Conservation (phyloP, 2,329 filamentous ascomycete species). For the Beauveria varroae region DNA sequence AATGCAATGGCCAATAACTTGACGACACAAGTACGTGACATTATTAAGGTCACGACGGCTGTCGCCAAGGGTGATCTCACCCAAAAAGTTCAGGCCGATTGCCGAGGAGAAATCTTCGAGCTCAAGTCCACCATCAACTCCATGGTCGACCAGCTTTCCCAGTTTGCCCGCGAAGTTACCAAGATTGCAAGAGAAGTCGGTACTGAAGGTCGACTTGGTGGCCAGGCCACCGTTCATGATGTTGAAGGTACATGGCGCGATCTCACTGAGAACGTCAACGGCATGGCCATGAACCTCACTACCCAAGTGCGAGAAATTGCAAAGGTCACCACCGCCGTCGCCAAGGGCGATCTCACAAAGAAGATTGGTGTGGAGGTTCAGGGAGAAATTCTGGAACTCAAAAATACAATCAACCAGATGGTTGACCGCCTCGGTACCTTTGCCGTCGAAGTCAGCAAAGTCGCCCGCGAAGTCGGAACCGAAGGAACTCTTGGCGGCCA, state of each 20-base stretch:
- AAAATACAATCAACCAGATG: constrained; percentile 98
- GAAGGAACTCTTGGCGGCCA: constrained; percentile 92
- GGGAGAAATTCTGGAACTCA: constrained; percentile 90
- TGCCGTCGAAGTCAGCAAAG: constrained; percentile 91
- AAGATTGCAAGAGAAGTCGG: constrained; percentile 95
- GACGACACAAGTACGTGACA: constrained; percentile 87
- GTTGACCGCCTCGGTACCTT: constrained; percentile 95
- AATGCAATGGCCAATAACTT: constrained; percentile 85
- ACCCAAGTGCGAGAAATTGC: constrained; percentile 97
- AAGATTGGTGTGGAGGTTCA: constrained; percentile 93
- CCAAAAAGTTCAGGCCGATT: constrained; percentile 91
- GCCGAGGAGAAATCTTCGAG: constrained; percentile 83
- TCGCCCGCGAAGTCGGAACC: constrained; percentile 92
- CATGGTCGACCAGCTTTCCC: constrained; percentile 96
- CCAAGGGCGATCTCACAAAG: constrained; percentile 86
- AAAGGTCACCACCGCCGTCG: constrained; percentile 91
- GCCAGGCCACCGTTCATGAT: constrained; percentile 91
- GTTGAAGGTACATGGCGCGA: constrained; percentile 97
- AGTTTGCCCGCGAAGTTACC: constrained; percentile 94
- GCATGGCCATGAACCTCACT: constrained; percentile 97
- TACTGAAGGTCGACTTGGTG: constrained; percentile 87
- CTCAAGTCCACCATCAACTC: constrained; percentile 98
- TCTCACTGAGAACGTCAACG: constrained; percentile 91
- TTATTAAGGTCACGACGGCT: constrained; percentile 71
- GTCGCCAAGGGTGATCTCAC: constrained; percentile 83